These are phyloP conservation scores for Rauvolfia tetraphylla DNA, from an alignment of 257 asterid species.

Conservation along the genomic window DNA sequence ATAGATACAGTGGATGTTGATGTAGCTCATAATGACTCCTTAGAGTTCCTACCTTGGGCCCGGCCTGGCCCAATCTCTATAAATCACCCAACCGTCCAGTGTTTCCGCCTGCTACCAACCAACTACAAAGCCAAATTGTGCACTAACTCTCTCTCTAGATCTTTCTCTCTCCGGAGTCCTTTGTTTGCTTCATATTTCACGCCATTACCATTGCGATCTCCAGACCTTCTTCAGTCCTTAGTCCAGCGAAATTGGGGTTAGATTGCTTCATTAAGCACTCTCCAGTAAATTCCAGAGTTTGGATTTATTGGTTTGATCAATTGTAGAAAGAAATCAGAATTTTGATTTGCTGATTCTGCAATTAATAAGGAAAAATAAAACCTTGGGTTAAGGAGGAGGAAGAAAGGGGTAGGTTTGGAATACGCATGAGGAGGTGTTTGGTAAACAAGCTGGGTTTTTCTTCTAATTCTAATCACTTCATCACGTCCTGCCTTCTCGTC, in stretches of 20 bases:
- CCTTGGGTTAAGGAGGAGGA: background rate
- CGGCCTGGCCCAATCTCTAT: background rate
- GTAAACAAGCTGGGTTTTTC: conserved; percentile 59
- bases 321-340: background rate
- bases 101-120: background rate
- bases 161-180: background rate
- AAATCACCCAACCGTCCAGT: background rate
- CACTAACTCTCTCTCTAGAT: background rate
- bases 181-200: background rate
- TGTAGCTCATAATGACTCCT: background rate
- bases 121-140: background rate
- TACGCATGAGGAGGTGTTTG: conserved; percentile 96
- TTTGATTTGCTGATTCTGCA: background rate
- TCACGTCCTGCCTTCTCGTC: conserved; percentile 18
- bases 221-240: background rate
- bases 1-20: background rate
- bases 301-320: background rate
- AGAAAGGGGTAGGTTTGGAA: conserved; percentile 28
- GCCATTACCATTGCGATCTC: background rate
- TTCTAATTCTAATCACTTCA: conserved; percentile 47
- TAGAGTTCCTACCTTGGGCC: background rate
- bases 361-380: background rate
- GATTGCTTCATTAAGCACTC: background rate
- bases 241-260: background rate
- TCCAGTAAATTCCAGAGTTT: background rate